A percentile compares a stretch with the other conserved stretches of the same genome.
phyloP scores from a whole-genome alignment of 306 rosid genomes.

The Corylus heterophylla region DNA sequence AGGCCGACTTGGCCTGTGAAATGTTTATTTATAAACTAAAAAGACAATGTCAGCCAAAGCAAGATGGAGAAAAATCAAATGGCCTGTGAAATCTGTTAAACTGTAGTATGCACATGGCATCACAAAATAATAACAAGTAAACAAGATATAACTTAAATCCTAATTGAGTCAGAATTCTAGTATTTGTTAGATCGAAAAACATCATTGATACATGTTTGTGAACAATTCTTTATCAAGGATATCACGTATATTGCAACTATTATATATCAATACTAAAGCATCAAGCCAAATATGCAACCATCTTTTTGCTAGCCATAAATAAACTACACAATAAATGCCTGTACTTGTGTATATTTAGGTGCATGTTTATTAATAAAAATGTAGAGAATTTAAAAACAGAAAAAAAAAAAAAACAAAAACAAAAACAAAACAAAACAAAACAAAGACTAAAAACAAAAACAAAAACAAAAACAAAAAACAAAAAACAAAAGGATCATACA shows the following conservation, averaged over 20 bases:
- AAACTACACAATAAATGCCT: not conserved
- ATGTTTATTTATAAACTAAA: no score
- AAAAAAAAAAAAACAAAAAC: not conserved
- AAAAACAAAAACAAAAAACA: not conserved
- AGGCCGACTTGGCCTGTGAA: no score
- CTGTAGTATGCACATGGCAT: no score
- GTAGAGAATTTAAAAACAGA: not conserved
- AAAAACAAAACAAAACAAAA: no score
- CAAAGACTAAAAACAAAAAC: no score
- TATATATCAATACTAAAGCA: no score
- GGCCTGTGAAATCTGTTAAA: not conserved
- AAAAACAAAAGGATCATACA: conserved; percentile 32
- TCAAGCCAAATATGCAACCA: no score
- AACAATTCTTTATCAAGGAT: not conserved
- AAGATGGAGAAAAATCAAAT: not conserved
- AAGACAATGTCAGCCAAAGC: not conserved
- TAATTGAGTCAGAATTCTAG: not conserved
- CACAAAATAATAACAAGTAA: no score
- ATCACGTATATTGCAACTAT: no score
- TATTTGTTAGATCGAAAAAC: not conserved
- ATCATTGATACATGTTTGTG: not conserved
- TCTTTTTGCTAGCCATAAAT: not conserved
- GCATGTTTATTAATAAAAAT: not conserved
- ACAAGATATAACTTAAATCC: no score
- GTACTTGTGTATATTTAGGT: not conserved